A percentile compares a stretch with the other conserved stretches of the same genome.
Evolutionary conservation across 2,329 filamentous ascomycete species (phyloP).

Genomic region (Neoarthrinium moseri): DNA sequence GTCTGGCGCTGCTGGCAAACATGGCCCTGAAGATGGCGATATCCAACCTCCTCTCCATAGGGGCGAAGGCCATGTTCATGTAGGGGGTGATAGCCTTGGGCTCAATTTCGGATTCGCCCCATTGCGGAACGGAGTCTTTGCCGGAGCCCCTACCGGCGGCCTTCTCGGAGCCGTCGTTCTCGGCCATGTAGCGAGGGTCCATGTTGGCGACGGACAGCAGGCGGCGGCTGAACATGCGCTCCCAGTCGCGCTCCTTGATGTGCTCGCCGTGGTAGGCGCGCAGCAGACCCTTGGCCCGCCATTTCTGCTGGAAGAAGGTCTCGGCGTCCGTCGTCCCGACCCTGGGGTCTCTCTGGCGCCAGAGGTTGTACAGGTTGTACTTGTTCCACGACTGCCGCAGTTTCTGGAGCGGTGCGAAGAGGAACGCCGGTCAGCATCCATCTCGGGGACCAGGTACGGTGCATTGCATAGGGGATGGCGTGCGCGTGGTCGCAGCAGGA

Average conservation of each 20-base stretch:
- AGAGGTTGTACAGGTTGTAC: slow-evolving; percentile 91
- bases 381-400: slow-evolving; percentile 96
- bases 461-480: too few relatives aligned
- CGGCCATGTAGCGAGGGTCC: slow-evolving; percentile 75
- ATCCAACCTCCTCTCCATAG: slow-evolving; percentile 85
- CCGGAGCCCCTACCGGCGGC: slow-evolving; percentile 84
- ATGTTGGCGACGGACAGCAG: slow-evolving; percentile 84
- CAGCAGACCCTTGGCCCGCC: slow-evolving; percentile 79
- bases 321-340: slow-evolving; percentile 34
- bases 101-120: background rate
- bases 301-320: slow-evolving; percentile 99
- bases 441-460: too few relatives aligned
- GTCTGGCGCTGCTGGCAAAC: slow-evolving; percentile 89
- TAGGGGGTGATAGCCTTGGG: slow-evolving; percentile 67
- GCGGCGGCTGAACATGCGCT: slow-evolving; percentile 83
- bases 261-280: slow-evolving; percentile 94
- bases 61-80: slow-evolving; percentile 94
- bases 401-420: too few relatives aligned
- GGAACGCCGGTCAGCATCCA: too few relatives aligned
- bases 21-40: slow-evolving; percentile 91
- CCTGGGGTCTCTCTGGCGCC: slow-evolving; percentile 46
- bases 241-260: slow-evolving; percentile 89
- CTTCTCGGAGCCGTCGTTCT: slow-evolving; percentile 77
- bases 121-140: slow-evolving; percentile 33
- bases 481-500: slow-evolving; percentile 2